Conservation (phyloP, 306 rosid species). For the Glycine soja region DNA sequence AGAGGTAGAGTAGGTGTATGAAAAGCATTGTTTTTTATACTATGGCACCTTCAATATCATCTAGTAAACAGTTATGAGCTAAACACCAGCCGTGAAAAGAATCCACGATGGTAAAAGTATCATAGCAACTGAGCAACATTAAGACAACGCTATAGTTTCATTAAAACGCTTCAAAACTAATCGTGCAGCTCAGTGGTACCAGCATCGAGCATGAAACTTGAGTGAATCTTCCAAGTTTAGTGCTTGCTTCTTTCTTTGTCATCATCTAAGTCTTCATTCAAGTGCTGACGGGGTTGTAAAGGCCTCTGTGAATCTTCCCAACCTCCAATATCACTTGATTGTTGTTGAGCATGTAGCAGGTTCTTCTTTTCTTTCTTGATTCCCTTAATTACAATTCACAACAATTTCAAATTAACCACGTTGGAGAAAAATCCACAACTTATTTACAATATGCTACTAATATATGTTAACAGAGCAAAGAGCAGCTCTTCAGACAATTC, state of each 20-base stretch:
- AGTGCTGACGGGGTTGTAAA: constrained; percentile 27
- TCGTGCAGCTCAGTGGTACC: background rate
- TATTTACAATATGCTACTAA: constrained; percentile 6
- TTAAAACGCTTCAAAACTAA: constrained; percentile 17
- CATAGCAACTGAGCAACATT: constrained; percentile 22
- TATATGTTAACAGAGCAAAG: background rate
- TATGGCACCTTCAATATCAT: constrained; percentile 18
- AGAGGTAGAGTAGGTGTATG: background rate
- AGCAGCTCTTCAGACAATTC: constrained; percentile 61
- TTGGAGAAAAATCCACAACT: constrained; percentile 37
- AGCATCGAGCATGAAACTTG: background rate
- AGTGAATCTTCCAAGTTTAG: constrained; percentile 29
- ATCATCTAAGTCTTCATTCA: constrained; percentile 46
- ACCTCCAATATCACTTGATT: constrained; percentile 53
- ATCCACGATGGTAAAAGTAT: constrained; percentile 15
- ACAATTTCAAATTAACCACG: constrained; percentile 3
- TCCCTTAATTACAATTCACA: constrained; percentile 55
- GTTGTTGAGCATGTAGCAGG: constrained; percentile 62
- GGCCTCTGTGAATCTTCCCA: constrained; percentile 54
- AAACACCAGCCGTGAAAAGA: constrained; percentile 24
- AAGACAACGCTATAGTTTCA: constrained; percentile 28
- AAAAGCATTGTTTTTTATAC: background rate
- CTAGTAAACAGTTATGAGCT: constrained; percentile 9
- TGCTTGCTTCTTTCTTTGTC: constrained; percentile 40
- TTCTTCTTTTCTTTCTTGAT: constrained; percentile 54